Percentiles rank a stretch among this genome's conserved stretches.
Conservation (phyloP, 2,329 filamentous ascomycete species). For the Aspergillus awamori region DNA sequence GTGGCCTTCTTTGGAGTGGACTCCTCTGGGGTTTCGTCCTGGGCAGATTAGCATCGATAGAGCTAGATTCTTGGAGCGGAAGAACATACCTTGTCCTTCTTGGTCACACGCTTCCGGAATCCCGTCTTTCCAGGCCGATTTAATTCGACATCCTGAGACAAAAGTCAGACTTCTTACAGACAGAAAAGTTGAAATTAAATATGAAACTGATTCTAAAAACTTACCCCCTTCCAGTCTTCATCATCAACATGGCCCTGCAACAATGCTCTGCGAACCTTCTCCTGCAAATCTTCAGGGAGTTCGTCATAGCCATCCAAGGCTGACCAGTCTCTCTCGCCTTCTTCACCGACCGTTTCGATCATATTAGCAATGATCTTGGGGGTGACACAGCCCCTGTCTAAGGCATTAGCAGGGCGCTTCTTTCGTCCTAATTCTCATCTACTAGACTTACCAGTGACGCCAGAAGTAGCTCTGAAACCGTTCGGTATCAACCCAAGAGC, state of each 20-base stretch:
- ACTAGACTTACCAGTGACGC: conserved; percentile 75
- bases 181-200: background rate
- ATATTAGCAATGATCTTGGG: conserved; percentile 71
- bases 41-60: conserved; percentile 3
- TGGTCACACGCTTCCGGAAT: conserved; percentile 54
- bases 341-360: conserved; percentile 51
- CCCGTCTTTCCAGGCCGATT: conserved; percentile 70
- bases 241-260: conserved; percentile 78
- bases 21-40: conserved; percentile 13
- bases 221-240: conserved; percentile 86
- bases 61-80: background rate
- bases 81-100: conserved; percentile 28
- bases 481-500: conserved; percentile 67
- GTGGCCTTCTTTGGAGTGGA: conserved; percentile 17
- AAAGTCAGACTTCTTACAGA: background rate
- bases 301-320: conserved; percentile 82
- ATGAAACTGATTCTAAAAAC: conserved; percentile 34
- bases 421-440: background rate
- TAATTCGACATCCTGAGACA: conserved; percentile 68
- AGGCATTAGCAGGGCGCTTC: background rate
- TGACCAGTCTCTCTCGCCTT: conserved; percentile 61
- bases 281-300: conserved; percentile 66
- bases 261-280: conserved; percentile 73
- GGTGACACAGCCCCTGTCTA: conserved; percentile 76
- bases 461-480: conserved; percentile 69